Evolutionary conservation across 257 asterid species (phyloP).

Genomic region (Henckelia pumila): DNA sequence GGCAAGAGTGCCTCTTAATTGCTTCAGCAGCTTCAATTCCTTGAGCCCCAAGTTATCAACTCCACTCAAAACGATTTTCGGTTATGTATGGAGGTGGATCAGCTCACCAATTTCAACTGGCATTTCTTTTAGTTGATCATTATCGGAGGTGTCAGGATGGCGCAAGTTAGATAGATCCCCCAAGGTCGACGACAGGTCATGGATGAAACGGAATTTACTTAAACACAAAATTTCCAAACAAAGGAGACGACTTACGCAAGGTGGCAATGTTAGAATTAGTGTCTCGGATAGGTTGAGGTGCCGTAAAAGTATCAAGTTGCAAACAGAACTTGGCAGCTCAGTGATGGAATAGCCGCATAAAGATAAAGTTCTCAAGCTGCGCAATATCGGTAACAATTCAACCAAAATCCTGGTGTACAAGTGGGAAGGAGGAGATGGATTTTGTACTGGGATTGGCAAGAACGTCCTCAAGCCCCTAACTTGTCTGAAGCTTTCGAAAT

Average conservation of each 20-base stretch:
- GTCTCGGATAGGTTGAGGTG: slow-evolving; percentile 26
- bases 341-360: slow-evolving; percentile 25
- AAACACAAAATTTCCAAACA: slow-evolving; percentile 22
- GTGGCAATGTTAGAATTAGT: slow-evolving; percentile 17
- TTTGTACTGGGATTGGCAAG: slow-evolving; percentile 25
- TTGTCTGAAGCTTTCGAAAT: slow-evolving; percentile 28
- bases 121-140: slow-evolving; percentile 22
- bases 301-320: slow-evolving; percentile 30
- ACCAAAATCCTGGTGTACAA: slow-evolving; percentile 19
- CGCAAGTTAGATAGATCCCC: slow-evolving; percentile 19
- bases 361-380: slow-evolving; percentile 27
- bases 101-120: slow-evolving; percentile 23
- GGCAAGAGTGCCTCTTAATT: too few relatives aligned
- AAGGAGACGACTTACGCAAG: slow-evolving; percentile 11
- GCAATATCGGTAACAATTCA: slow-evolving; percentile 25
- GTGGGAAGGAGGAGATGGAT: not conserved
- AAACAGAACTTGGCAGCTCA: slow-evolving; percentile 32
- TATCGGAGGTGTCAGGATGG: slow-evolving; percentile 25
- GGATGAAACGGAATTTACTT: slow-evolving; percentile 9
- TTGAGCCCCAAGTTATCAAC: too few relatives aligned
- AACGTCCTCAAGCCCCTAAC: slow-evolving; percentile 31
- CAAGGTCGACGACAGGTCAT: slow-evolving; percentile 6
- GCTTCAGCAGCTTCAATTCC: too few relatives aligned
- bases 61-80: slow-evolving; percentile 1
- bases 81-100: slow-evolving; percentile 21